Percentiles rank a stretch among this genome's conserved stretches.
Evolutionary conservation across 768 basidiomycete species (phyloP).

Genomic region (Lactarius deliciosus): DNA sequence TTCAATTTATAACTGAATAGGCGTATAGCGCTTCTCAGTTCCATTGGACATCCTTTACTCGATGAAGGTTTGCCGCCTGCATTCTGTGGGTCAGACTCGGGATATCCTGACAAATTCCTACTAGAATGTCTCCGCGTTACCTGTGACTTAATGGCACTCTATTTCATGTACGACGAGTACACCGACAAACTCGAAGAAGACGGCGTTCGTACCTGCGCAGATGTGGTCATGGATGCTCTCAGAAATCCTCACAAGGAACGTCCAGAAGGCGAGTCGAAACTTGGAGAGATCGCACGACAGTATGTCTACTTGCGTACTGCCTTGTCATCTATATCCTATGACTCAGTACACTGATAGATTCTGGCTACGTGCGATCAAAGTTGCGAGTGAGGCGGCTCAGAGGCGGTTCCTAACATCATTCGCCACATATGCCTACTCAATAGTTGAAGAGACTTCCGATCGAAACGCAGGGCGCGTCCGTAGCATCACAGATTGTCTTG

Average conservation of each 20-base stretch:
- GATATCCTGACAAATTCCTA: background rate
- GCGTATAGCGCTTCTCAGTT: too few relatives aligned
- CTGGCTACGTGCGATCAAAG: constrained; percentile 5
- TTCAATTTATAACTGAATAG: too few relatives aligned
- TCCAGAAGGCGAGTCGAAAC: constrained; percentile 12
- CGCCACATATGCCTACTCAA: constrained; percentile 34
- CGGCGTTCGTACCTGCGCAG: constrained; percentile 4
- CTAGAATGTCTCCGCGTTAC: constrained; percentile 15
- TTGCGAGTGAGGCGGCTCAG: constrained; percentile 3
- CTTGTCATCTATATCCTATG: too few relatives aligned
- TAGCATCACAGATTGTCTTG: too few relatives aligned
- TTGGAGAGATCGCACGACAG: constrained; percentile 24
- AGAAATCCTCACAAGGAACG: constrained; percentile 15
- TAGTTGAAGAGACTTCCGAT: constrained; percentile 36
- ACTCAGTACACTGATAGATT: constrained; percentile 12
- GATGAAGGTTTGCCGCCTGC: too few relatives aligned
- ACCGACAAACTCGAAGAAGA: constrained; percentile 14
- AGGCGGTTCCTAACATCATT: constrained; percentile 36
- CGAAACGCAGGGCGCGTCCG: constrained; percentile 15
- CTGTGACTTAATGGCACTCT: constrained; percentile 14
- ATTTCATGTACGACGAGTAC: constrained; percentile 23
- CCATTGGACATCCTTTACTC: too few relatives aligned
- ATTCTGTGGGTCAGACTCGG: too few relatives aligned
- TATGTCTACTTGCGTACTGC: background rate
- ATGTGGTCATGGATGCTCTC: constrained; percentile 13